Base-by-base conservation (phyloP, 2,329 filamentous ascomycete genomes). In the Orbilia javanica region DNA sequence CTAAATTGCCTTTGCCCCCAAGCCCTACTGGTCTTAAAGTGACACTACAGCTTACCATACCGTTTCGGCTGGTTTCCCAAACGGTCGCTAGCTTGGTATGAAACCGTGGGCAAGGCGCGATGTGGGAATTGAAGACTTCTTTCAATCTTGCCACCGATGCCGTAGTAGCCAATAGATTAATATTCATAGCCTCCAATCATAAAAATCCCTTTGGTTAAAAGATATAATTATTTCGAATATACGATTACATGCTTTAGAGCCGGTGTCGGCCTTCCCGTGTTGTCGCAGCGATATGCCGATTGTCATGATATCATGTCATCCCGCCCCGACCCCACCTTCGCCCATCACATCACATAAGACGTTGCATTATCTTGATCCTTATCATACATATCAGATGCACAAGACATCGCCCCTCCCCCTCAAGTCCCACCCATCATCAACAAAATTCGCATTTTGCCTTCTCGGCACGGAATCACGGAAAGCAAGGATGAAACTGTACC, bases 401-500 rank as follows among this genome's bases (percentile, higher is more conserved):
- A 20, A 44, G 15, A 44, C 18, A 20, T 18, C 3, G n/a, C 42
- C 42, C 42, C 42, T 44, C 42, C 42, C 15, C 42, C 39, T 42
- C 42, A 44, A 44, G 15, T 44, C 42, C 18, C 42, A 44, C 42
- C 42, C 15, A 20, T 44, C 18, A 20, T 20, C 42, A 6, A n/a
- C n/a, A 44, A 44, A 44, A 4, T 10, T 13, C 8, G 10, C 4
- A 44, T 18, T 7, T 20, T 18, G 15, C 42, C 42, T 44, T n/a
- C 18, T 44, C 42, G 42, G 42, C 42, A 44, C 42, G 42, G 42
- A 44, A 44, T 44, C 42, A 44, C 42, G 42, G 42, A 44, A 44
- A n/a, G 42, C 42, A 20, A 44, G 42, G 18, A 20, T 44, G n/a
- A 44, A n/a, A n/a, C 42, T 44, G 18, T 44, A n/a, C 42, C 42